Conservation (phyloP, 495 filamentous ascomycete genomes). For the Thermochaetoides thermophila region DNA sequence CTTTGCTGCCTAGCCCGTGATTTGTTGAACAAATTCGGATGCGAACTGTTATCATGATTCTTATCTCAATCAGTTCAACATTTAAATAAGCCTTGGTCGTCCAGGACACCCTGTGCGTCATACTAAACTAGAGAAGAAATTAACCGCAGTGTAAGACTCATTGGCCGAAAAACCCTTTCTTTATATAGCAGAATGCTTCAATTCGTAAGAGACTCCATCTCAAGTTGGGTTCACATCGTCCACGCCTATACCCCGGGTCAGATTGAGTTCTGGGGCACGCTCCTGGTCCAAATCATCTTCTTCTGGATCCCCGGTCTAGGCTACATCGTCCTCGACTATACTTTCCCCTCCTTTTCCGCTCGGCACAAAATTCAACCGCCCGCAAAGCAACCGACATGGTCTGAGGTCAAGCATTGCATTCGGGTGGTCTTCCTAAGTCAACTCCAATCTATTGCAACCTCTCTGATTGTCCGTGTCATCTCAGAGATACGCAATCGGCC, state of each 20-base stretch:
- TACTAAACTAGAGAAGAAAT: too few species aligned
- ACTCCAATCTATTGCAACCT: conserved; percentile 23
- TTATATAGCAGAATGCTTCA: too few species aligned
- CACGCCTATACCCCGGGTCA: conserved; percentile 6
- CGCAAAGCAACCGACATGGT: conserved; percentile 31
- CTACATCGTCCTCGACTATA: conserved; percentile 28
- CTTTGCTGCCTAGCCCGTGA: too few species aligned
- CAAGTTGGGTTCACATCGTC: too few species aligned
- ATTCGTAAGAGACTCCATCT: too few species aligned
- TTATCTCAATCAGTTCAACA: too few species aligned
- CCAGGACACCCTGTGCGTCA: too few species aligned
- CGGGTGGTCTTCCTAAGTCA: conserved; percentile 33
- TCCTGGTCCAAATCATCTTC: conserved; percentile 29
- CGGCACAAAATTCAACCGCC: conserved; percentile 42
- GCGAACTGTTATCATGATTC: too few species aligned
- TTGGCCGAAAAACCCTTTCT: too few species aligned
- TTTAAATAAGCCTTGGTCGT: too few species aligned
- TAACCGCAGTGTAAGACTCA: too few species aligned
- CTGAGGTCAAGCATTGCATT: conserved; percentile 32
- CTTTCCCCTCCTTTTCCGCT: conserved; percentile 32
- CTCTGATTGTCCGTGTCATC: conserved; percentile 19
- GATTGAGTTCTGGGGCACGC: conserved; percentile 30
- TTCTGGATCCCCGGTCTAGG: conserved; percentile 37
- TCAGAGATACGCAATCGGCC: conserved; percentile 6
- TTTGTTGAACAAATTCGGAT: too few species aligned